Evolutionary conservation across 1,284 basidiomycete species (phyloP).

Genomic region (Moniliella sp.): DNA sequence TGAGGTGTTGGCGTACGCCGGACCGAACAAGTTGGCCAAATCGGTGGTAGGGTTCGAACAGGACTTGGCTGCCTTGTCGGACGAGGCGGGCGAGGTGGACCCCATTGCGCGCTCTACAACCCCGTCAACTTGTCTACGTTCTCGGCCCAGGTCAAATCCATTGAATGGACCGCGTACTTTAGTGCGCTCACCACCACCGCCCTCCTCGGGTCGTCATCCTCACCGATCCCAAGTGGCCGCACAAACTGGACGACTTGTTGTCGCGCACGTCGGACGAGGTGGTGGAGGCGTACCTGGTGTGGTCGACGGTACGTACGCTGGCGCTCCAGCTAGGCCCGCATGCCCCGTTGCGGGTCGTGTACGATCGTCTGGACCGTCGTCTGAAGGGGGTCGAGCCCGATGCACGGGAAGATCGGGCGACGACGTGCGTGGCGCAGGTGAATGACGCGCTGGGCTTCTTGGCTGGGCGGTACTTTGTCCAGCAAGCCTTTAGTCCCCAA

Average conservation of each 20-base stretch:
- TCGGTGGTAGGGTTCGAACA: conserved; percentile 60
- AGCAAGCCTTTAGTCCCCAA: conserved; percentile 60
- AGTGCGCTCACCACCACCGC: conserved; percentile 58
- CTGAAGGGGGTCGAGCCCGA: conserved; percentile 64
- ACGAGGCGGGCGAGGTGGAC: conserved; percentile 40
- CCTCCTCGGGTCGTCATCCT: conserved; percentile 44
- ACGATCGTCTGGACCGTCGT: conserved; percentile 48
- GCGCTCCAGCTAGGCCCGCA: conserved; percentile 14
- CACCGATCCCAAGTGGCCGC: conserved; percentile 59
- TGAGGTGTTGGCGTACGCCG: conserved; percentile 41
- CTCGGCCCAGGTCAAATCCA: conserved; percentile 43
- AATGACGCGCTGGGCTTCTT: conserved; percentile 39
- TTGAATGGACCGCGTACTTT: conserved; percentile 64
- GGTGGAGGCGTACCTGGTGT: conserved; percentile 60
- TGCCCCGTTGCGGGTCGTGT: conserved; percentile 31
- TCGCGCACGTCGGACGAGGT: conserved; percentile 49
- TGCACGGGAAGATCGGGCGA: conserved; percentile 56
- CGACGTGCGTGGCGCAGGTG: conserved; percentile 39
- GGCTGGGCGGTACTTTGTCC: conserved; percentile 49
- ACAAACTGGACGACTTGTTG: conserved; percentile 50
- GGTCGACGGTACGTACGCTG: conserved; percentile 23
- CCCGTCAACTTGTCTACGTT: conserved; percentile 51
- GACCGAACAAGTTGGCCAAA: conserved; percentile 49
- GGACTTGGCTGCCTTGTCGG: conserved; percentile 53
- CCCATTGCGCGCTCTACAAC: conserved; percentile 76